Evolutionary conservation across 257 asterid genomes (phyloP).

Genomic region (Lavandula angustifolia): DNA sequence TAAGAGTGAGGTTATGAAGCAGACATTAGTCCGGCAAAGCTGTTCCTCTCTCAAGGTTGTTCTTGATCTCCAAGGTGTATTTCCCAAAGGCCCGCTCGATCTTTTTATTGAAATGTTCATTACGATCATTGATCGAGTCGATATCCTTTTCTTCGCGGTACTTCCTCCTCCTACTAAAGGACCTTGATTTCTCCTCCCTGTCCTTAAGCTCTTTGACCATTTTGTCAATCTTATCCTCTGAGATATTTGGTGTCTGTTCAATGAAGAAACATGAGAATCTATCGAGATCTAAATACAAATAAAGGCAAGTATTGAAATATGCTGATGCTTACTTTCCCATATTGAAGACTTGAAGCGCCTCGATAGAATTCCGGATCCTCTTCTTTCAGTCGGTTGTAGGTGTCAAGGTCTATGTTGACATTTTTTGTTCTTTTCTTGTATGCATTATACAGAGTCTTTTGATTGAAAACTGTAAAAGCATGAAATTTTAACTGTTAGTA

Average conservation of each 20-base stretch:
- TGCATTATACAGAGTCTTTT: conserved; percentile 75
- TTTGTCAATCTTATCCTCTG: conserved; percentile 76
- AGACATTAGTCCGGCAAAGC: conserved; percentile 50
- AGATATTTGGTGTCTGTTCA: conserved; percentile 66
- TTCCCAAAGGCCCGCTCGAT: conserved; percentile 93
- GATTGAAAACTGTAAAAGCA: conserved; percentile 70
- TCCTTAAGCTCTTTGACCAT: conserved; percentile 92
- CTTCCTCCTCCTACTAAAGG: conserved; percentile 95
- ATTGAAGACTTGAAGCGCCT: conserved; percentile 95
- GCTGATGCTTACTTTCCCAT: conserved; percentile 67
- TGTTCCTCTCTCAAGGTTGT: conserved; percentile 80
- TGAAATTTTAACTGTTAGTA: background rate
- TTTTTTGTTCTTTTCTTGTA: conserved; percentile 84
- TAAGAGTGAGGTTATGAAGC: background rate
- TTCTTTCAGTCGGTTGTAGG: conserved; percentile 76
- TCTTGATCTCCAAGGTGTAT: conserved; percentile 92
- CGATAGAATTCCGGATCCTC: conserved; percentile 94
- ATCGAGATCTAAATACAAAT: background rate
- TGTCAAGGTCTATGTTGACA: conserved; percentile 65
- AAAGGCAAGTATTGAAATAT: background rate
- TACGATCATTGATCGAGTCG: conserved; percentile 77
- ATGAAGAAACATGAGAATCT: conserved; percentile 13
- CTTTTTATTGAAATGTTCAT: conserved; percentile 95
- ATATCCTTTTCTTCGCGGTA: conserved; percentile 95
- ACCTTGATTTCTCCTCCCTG: conserved; percentile 72